phyloP scores from a whole-genome alignment of 2,329 filamentous ascomycete species.

The Arachnomyces sp. region DNA sequence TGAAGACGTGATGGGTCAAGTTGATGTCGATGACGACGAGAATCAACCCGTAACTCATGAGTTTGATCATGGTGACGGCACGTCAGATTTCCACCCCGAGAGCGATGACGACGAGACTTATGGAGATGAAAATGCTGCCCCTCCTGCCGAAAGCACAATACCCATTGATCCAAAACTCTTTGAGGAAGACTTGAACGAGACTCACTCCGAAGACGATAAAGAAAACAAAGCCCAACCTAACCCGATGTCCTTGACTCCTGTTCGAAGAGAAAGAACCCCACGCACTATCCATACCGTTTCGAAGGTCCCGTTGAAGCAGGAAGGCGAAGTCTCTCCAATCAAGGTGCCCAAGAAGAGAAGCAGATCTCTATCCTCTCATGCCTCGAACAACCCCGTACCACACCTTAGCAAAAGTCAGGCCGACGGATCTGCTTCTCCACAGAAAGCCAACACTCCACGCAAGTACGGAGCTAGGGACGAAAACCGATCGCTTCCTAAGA shows the following conservation, averaged over 20 bases:
- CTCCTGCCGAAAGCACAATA: slow-evolving; percentile 13
- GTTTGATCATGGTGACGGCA: slow-evolving; percentile 2
- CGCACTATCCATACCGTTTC: slow-evolving; percentile 63
- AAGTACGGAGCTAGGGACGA: not conserved
- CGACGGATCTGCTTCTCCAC: slow-evolving; percentile 20
- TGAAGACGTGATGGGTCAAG: not conserved
- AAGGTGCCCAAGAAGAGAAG: slow-evolving; percentile 40
- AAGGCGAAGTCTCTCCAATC: slow-evolving; percentile 45
- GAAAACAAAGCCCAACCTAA: slow-evolving; percentile 18
- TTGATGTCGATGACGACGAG: slow-evolving; percentile 11
- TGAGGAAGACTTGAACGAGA: slow-evolving; percentile 12
- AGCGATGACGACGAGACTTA: slow-evolving; percentile 46
- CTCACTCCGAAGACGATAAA: slow-evolving; percentile 19
- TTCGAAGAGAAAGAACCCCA: slow-evolving; percentile 42
- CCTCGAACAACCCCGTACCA: slow-evolving; percentile 28
- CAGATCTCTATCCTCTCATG: slow-evolving; percentile 45
- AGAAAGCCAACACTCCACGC: slow-evolving; percentile 5
- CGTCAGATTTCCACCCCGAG: too few species aligned
- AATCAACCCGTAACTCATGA: slow-evolving; percentile 9
- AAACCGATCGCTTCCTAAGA: not conserved
- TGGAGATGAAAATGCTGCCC: slow-evolving; percentile 54
- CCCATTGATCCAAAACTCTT: slow-evolving; percentile 13
- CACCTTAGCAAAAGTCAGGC: slow-evolving; percentile 19
- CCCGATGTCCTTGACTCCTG: slow-evolving; percentile 48
- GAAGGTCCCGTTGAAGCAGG: slow-evolving; percentile 67